Evolutionary conservation across 2,329 filamentous ascomycete species (phyloP), one percentile per base, ranked within the genome.

Genomic region (Neoarthrinium moseri): DNA sequence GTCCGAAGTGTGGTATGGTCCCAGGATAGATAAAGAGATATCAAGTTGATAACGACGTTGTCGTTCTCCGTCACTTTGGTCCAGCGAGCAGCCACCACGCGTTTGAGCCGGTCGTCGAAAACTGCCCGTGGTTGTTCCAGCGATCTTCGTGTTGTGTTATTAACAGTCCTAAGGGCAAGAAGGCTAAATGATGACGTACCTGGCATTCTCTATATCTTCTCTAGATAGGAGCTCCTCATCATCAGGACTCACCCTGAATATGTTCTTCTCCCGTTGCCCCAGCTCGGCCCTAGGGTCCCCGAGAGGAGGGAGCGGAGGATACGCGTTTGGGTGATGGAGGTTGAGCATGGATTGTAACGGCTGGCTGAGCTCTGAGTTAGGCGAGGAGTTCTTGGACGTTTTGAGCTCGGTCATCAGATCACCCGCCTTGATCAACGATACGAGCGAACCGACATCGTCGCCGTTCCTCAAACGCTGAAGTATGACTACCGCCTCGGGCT

Each of bases 321-420:
- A 45, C 6, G 43, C 34, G 12, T 45, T 20, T 4, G 26, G n/a
- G 17, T 45, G 43, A 8, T 38, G 13, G 24, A 38, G 15, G 10
- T 33, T 33, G 6, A 45, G 26, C 34, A 45, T 45, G 23, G 38
- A 8, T 24, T 45, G 23, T n/a, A 23, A 21, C 13, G 20, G 18
- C 33, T 32, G 23, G 13, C 23, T 15, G 29, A 18, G 15, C n/a
- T n/a, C n/a, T n/a, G n/a, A n/a, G n/a, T n/a, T n/a, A n/a, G n/a
- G n/a, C n/a, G n/a, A n/a, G n/a, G n/a, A n/a, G n/a, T n/a, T n/a
- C n/a, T n/a, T n/a, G n/a, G n/a, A n/a, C n/a, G n/a, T n/a, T n/a
- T n/a, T n/a, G n/a, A n/a, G n/a, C n/a, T n/a, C n/a, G n/a, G 34
- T 33, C 18, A 46, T 26, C 30, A 43, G 15, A 29, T 47, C 40